phyloP scores from a whole-genome alignment of 768 basidiomycete genomes.

The Dacryopinax primogenitus region DNA sequence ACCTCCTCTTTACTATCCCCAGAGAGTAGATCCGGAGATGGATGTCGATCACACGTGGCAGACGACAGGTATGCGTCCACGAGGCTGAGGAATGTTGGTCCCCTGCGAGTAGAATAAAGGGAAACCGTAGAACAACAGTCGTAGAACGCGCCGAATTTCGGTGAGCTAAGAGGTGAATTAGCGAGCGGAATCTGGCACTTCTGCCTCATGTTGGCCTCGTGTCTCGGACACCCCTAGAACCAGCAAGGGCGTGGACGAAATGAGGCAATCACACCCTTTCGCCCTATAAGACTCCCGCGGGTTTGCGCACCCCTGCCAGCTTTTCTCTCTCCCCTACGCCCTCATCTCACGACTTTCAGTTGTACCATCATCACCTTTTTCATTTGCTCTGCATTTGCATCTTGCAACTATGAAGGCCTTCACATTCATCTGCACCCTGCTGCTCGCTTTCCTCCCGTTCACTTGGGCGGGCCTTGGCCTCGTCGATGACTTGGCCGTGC shows the following conservation, averaged over 20 bases:
- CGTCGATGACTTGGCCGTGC: slow-evolving; percentile 9
- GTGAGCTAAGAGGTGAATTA: too few relatives aligned
- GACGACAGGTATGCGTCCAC: too few relatives aligned
- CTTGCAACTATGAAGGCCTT: background rate
- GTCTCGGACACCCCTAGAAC: background rate
- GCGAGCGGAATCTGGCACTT: background rate
- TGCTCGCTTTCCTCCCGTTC: slow-evolving; percentile 5
- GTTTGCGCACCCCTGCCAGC: background rate
- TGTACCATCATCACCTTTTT: slow-evolving; percentile 1
- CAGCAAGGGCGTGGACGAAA: background rate
- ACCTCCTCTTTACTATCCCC: too few relatives aligned
- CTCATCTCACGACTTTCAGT: background rate
- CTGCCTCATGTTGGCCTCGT: background rate
- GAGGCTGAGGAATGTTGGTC: too few relatives aligned
- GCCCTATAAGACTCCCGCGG: background rate
- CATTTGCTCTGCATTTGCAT: too few relatives aligned
- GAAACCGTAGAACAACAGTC: too few relatives aligned
- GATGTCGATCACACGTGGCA: too few relatives aligned
- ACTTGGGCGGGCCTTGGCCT: background rate
- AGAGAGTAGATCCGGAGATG: too few relatives aligned
- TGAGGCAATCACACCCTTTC: background rate
- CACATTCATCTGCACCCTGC: background rate
- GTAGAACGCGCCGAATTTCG: too few relatives aligned
- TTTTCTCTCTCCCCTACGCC: background rate
- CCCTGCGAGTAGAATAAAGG: too few relatives aligned